Evolutionary conservation across 2,329 filamentous ascomycete genomes (phyloP).

Genomic region (Talaromyces sp.): DNA sequence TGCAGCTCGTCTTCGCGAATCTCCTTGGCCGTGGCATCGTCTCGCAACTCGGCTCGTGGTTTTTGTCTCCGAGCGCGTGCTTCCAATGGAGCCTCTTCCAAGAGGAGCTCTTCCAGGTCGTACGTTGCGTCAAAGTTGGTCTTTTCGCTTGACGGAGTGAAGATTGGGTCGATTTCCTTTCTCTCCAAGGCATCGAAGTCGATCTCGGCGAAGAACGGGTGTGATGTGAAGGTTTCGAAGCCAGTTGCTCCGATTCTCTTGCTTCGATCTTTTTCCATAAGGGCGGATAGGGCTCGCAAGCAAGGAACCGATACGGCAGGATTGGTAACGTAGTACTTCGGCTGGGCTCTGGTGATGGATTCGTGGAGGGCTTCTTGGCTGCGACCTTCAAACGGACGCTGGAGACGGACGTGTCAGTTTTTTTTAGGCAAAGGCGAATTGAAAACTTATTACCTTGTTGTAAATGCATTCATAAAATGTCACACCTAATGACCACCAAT

Average conservation of each 20-base stretch:
- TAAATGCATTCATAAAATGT: conserved; percentile 99
- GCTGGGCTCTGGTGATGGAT: conserved; percentile 73
- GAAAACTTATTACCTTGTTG: conserved; percentile 60
- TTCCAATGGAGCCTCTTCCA: conserved; percentile 93
- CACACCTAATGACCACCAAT: conserved; percentile 98
- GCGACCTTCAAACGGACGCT: conserved; percentile 90
- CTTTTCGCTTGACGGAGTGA: conserved; percentile 91
- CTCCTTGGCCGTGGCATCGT: conserved; percentile 91
- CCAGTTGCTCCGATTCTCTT: conserved; percentile 75
- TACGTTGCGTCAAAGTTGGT: conserved; percentile 99
- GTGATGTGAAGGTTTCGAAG: conserved; percentile 78
- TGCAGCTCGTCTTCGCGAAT: conserved; percentile 92
- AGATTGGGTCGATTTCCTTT: conserved; percentile 86
- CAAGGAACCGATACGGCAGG: conserved; percentile 85
- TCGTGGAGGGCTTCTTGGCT: conserved; percentile 74
- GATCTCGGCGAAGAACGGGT: conserved; percentile 82
- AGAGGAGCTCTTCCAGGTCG: conserved; percentile 83
- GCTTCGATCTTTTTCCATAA: conserved; percentile 73
- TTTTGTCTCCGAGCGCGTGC: conserved; percentile 89
- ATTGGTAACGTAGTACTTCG: conserved; percentile 85
- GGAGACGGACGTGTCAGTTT: conserved; percentile 1
- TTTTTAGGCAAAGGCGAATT: background rate
- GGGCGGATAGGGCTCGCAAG: conserved; percentile 77
- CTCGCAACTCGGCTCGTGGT: conserved; percentile 81
- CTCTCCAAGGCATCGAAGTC: conserved; percentile 79